Conservation (phyloP, 495 filamentous ascomycete genomes). For the Pyronema domesticum region DNA sequence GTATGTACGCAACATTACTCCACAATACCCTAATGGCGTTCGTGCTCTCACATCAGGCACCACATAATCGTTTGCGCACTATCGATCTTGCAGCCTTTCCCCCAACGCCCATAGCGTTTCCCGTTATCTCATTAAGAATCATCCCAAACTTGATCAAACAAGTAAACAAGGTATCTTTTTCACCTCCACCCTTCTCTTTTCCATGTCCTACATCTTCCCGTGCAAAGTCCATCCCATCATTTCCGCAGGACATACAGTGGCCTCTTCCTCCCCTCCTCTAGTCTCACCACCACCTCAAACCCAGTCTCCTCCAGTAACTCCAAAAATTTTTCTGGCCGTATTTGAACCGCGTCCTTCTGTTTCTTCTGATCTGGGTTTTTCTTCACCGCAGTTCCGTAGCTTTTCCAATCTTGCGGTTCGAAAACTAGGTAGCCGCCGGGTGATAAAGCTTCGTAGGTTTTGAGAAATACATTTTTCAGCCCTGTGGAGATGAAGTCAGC, state of each 20-base stretch:
- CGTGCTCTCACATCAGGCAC: too few species aligned
- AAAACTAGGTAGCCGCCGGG: slow-evolving; percentile 26
- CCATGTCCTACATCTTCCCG: background rate
- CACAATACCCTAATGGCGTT: too few species aligned
- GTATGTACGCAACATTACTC: too few species aligned
- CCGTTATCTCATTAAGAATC: too few species aligned
- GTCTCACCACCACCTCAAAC: slow-evolving; percentile 6
- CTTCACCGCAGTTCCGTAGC: slow-evolving; percentile 26
- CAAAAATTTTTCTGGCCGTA: slow-evolving; percentile 17
- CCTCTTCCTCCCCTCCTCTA: background rate
- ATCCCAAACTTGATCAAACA: too few species aligned
- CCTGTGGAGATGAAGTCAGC: slow-evolving; percentile 8
- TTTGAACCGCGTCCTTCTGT: slow-evolving; percentile 7
- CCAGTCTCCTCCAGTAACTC: slow-evolving; percentile 10
- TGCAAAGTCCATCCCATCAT: slow-evolving; percentile 1
- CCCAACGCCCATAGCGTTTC: too few species aligned
- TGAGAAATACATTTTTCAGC: slow-evolving; percentile 23
- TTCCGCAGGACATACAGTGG: slow-evolving; percentile 1
- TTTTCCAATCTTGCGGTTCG: slow-evolving; percentile 28
- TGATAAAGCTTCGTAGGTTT: slow-evolving; percentile 17
- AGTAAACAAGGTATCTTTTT: too few species aligned
- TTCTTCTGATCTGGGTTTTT: slow-evolving; percentile 16
- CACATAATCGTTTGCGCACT: too few species aligned
- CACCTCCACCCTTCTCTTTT: too few species aligned
- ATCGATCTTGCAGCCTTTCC: too few species aligned